A percentile compares a stretch with the other conserved stretches of the same genome.
These are phyloP conservation scores for Chrysopogon serrulatus DNA, from an alignment of 176 grass and related monocot species.

Conservation along the genomic window DNA sequence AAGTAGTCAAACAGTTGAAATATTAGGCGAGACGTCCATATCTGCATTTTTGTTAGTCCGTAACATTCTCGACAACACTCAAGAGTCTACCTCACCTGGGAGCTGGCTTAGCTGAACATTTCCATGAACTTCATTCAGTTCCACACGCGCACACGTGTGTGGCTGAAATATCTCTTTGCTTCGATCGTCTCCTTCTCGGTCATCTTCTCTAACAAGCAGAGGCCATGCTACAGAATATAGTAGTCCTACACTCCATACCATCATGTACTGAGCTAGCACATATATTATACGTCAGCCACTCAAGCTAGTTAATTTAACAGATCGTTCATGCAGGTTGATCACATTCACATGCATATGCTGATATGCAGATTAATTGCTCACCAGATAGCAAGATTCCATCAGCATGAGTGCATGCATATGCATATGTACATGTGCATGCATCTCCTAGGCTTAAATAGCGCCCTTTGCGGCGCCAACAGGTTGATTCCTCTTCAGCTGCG, in stretches of 20 bases:
- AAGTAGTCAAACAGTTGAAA: constrained; percentile 30
- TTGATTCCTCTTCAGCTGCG: neutral
- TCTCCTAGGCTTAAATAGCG: neutral
- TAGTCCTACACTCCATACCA: neutral
- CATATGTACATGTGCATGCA: neutral
- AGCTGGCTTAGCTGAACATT: neutral
- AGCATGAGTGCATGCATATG: neutral
- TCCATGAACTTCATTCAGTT: neutral
- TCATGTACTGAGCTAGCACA: too few relatives aligned
- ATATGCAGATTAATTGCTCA: too few relatives aligned
- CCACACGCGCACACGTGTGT: neutral
- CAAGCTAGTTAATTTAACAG: neutral
- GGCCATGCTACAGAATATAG: neutral
- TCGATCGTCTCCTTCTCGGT: neutral
- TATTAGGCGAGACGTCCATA: constrained; percentile 20
- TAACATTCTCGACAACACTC: neutral
- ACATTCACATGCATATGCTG: too few relatives aligned
- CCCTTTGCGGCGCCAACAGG: neutral
- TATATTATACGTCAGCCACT: neutral
- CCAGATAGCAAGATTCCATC: neutral
- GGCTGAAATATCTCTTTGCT: neutral
- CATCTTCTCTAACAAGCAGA: neutral
- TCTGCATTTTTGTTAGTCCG: neutral
- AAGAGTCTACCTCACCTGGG: neutral
- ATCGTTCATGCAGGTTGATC: neutral